These are phyloP conservation scores for Cordyceps fumosorosea DNA, from an alignment of 2,329 filamentous ascomycete genomes.

Conservation along the genomic window DNA sequence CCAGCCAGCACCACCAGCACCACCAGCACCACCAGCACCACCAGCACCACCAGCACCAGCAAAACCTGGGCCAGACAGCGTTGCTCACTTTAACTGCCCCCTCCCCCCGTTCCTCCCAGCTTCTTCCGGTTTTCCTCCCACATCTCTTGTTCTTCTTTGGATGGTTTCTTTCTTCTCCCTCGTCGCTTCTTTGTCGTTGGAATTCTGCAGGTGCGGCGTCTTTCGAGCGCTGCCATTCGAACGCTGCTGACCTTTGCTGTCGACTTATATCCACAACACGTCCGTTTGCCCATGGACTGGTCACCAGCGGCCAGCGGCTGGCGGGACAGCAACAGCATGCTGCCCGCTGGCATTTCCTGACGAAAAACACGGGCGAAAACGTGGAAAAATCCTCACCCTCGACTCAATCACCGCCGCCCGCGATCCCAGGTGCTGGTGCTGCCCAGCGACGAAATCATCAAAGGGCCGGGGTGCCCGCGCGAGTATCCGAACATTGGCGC, in stretches of 20 bases:
- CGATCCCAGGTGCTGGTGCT: neutral
- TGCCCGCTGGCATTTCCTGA: neutral
- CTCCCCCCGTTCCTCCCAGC: slow-evolving; percentile 11
- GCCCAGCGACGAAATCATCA: slow-evolving; percentile 1
- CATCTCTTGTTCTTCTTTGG: slow-evolving; percentile 3
- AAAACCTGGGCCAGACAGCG: neutral
- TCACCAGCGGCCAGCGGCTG: neutral
- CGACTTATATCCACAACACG: slow-evolving; percentile 7
- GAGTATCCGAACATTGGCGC: slow-evolving; percentile 12
- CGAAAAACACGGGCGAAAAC: neutral
- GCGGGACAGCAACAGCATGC: neutral
- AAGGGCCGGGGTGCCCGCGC: slow-evolving; percentile 10
- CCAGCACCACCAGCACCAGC: neutral
- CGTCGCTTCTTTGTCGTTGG: neutral
- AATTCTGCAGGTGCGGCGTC: neutral
- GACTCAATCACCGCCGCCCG: neutral
- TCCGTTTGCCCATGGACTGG: slow-evolving; percentile 2
- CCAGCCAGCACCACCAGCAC: neutral
- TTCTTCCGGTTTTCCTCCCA: slow-evolving; percentile 7
- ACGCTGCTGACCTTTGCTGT: neutral
- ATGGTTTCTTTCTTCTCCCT: neutral
- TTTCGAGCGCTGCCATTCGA: neutral
- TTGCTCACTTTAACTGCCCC: slow-evolving; percentile 12
- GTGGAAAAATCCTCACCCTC: neutral
- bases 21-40: neutral